Evolutionary conservation across 2,329 filamentous ascomycete genomes (phyloP).

Genomic region (Fusarium sambucinum): DNA sequence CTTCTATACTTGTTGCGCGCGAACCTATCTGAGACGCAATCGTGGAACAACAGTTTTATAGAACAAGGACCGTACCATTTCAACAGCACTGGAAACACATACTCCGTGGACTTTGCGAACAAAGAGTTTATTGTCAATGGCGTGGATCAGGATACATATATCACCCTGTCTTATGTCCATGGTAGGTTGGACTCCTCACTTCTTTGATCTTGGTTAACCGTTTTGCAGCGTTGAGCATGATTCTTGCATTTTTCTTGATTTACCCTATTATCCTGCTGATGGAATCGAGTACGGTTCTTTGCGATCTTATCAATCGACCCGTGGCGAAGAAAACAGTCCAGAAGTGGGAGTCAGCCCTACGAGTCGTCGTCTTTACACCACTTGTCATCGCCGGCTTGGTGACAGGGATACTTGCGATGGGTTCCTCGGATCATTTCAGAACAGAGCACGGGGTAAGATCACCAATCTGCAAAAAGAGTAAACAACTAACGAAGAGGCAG

Average conservation of each 20-base stretch:
- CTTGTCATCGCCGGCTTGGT: slow-evolving; percentile 10
- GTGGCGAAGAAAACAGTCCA: slow-evolving; percentile 12
- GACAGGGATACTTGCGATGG: slow-evolving; percentile 12
- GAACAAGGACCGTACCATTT: neutral
- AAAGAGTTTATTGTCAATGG: slow-evolving; percentile 12
- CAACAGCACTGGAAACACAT: slow-evolving; percentile 8
- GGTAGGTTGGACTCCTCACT: neutral
- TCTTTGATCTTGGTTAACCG: accelerated
- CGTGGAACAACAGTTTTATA: neutral
- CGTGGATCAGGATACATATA: slow-evolving; percentile 4
- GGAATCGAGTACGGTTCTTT: slow-evolving; percentile 11
- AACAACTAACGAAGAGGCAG: neutral
- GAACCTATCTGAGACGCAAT: neutral
- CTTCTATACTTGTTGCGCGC: neutral
- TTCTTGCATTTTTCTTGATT: slow-evolving; percentile 9
- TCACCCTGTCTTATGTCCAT: slow-evolving; percentile 14
- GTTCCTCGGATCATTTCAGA: slow-evolving; percentile 15
- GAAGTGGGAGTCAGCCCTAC: slow-evolving; percentile 19
- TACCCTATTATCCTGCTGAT: slow-evolving; percentile 11
- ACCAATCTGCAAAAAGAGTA: accelerated
- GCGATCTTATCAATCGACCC: slow-evolving; percentile 24
- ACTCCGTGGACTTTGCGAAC: neutral
- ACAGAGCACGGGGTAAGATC: slow-evolving; percentile 12
- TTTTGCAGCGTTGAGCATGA: neutral
- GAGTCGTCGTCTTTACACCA: slow-evolving; percentile 1